phyloP scores from a whole-genome alignment of 2,329 filamentous ascomycete species.

The Pseudohalonectria lignicola region DNA sequence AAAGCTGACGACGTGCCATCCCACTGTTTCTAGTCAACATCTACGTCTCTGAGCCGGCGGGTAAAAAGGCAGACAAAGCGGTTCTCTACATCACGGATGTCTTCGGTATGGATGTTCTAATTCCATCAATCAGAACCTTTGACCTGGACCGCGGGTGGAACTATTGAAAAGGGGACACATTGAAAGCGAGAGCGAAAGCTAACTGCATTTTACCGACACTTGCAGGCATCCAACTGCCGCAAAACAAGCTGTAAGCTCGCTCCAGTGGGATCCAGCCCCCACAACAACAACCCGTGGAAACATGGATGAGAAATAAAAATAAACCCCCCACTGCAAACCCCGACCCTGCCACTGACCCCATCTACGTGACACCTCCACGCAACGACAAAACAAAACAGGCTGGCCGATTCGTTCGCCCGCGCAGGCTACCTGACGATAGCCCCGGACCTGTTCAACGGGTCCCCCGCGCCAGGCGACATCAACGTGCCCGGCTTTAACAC shows the following conservation, averaged over 20 bases:
- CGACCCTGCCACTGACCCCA: no score
- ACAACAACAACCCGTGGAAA: no score
- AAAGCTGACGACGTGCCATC: no score
- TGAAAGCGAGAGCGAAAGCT: no score
- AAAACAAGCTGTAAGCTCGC: constrained; percentile 14
- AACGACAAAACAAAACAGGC: constrained; percentile 8
- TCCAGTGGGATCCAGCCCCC: no score
- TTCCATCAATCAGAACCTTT: no score
- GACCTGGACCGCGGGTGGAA: no score
- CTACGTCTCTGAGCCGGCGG: constrained; percentile 12
- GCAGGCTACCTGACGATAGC: constrained; percentile 55
- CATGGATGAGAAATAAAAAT: no score
- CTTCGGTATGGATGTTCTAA: constrained; percentile 7
- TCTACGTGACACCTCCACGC: no score
- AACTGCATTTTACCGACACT: no score
- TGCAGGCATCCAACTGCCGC: constrained; percentile 10
- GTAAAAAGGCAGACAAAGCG: constrained; percentile 6
- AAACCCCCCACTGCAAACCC: no score
- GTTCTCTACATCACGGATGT: constrained; percentile 17
- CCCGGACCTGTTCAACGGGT: constrained; percentile 55
- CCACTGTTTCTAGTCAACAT: constrained; percentile 9
- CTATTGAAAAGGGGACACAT: no score
- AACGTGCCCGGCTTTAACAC: constrained; percentile 26
- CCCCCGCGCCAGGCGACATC: constrained; percentile 31
- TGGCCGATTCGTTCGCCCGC: constrained; percentile 56